Evolutionary conservation across 2,329 filamentous ascomycete species (phyloP).

Genomic region (Canariomyces notabilis): DNA sequence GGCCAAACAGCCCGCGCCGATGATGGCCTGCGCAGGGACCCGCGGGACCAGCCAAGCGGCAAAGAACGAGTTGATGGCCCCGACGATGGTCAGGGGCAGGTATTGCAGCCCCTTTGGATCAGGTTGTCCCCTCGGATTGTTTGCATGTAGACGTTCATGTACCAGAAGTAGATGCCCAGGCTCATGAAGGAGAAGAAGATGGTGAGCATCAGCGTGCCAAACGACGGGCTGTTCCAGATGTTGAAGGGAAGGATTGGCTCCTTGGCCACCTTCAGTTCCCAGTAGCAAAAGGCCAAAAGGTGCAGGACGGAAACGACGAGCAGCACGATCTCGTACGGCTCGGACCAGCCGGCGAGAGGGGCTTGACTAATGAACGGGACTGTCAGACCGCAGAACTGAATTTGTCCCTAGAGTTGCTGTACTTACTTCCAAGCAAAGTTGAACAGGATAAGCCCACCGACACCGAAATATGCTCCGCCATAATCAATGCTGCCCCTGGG

Average conservation of each 20-base stretch:
- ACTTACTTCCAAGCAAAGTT: conserved; percentile 24
- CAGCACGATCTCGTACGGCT: conserved; percentile 16
- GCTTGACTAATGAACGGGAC: conserved; percentile 15
- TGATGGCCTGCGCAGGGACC: conserved; percentile 32
- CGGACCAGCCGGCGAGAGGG: conserved; percentile 18
- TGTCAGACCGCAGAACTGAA: not conserved
- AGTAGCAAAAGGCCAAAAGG: conserved; percentile 15
- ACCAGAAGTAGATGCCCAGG: conserved; percentile 22
- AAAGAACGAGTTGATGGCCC: conserved; percentile 18
- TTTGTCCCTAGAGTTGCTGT: not conserved
- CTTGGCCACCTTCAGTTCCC: conserved; percentile 9
- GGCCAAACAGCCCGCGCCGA: conserved; percentile 30
- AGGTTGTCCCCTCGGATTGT: conserved; percentile 12
- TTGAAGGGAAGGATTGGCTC: conserved; percentile 20
- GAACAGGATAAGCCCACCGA: conserved; percentile 18
- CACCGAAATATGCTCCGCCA: conserved; percentile 12
- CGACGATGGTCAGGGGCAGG: conserved; percentile 10
- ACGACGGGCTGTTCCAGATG: conserved; percentile 18
- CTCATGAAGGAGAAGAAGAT: conserved; percentile 19
- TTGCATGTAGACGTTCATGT: conserved; percentile 18
- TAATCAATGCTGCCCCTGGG: conserved; percentile 12
- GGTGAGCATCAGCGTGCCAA: conserved; percentile 11
- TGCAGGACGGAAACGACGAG: conserved; percentile 19
- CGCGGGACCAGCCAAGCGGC: conserved; percentile 34
- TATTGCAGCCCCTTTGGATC: conserved; percentile 9